Conservation (phyloP, 805 yeast genomes). For the Zygosaccharomyces lentus region DNA sequence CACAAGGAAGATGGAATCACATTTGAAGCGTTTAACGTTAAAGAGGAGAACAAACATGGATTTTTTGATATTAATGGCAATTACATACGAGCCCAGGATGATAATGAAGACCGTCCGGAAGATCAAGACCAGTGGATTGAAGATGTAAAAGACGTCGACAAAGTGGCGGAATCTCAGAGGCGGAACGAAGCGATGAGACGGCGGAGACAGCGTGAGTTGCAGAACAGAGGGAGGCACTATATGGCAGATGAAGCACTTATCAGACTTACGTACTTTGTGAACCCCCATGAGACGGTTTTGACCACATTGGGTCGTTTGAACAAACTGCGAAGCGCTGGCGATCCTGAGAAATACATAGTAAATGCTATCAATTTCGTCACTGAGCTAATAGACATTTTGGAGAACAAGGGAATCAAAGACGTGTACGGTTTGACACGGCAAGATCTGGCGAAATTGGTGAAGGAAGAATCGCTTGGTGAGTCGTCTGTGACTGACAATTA, state of each 20-base stretch:
- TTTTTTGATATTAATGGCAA: constrained; percentile 49
- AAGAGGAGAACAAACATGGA: constrained; percentile 48
- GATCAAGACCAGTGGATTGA: constrained; percentile 23
- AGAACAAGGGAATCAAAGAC: constrained; percentile 38
- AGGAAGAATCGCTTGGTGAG: constrained; percentile 29
- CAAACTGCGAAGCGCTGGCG: constrained; percentile 21
- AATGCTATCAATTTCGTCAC: constrained; percentile 38
- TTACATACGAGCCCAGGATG: constrained; percentile 36
- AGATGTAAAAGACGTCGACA: constrained; percentile 16
- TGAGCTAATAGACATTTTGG: constrained; percentile 41
- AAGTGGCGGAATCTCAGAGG: constrained; percentile 15
- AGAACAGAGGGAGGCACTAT: constrained; percentile 17
- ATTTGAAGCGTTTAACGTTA: constrained; percentile 50
- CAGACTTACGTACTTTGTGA: constrained; percentile 31
- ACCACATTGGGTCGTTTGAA: constrained; percentile 43
- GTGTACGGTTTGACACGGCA: constrained; percentile 44
- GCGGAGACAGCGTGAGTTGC: constrained; percentile 24
- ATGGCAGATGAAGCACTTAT: constrained; percentile 35
- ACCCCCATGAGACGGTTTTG: constrained; percentile 47
- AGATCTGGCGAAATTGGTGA: constrained; percentile 32
- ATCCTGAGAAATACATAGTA: constrained; percentile 17
- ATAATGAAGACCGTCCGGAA: constrained; percentile 25
- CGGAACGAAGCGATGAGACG: constrained; percentile 10
- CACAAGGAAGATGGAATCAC: constrained; percentile 28
- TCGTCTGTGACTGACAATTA: constrained; percentile 18